Conservation (phyloP, 2,329 filamentous ascomycete species). For the Paraconiothyrium sp. region DNA sequence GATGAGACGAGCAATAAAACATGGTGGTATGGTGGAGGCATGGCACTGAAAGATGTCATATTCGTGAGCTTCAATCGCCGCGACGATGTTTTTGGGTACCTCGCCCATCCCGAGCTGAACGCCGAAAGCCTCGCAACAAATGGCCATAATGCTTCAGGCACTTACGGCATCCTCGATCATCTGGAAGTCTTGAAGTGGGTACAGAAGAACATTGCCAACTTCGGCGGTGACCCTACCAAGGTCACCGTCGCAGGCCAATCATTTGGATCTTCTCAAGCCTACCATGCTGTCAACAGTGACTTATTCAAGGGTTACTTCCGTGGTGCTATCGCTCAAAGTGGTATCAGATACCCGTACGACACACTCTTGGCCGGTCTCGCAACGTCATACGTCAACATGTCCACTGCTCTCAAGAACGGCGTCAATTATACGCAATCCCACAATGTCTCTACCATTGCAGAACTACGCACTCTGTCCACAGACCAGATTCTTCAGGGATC, state of each 20-base stretch:
- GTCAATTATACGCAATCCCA: background rate
- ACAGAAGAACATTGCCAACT: conserved; percentile 9
- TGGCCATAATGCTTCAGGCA: conserved; percentile 35
- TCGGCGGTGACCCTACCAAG: conserved; percentile 5
- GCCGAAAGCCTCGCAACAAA: background rate
- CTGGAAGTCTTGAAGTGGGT: conserved; percentile 9
- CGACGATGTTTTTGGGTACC: too few species aligned
- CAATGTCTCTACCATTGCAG: background rate
- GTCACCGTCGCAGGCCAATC: conserved; percentile 8
- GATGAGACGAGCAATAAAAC: too few species aligned
- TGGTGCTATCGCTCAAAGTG: conserved; percentile 49
- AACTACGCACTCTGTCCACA: conserved; percentile 1
- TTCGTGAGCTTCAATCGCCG: too few species aligned
- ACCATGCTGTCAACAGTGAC: conserved; percentile 46
- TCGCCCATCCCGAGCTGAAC: conserved; percentile 21
- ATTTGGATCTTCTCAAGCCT: background rate
- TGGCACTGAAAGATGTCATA: too few species aligned
- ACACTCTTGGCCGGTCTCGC: conserved; percentile 2
- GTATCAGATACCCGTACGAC: conserved; percentile 11
- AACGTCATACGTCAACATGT: background rate
- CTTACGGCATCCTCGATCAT: conserved; percentile 7
- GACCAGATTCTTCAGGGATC: background rate
- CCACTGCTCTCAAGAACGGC: conserved; percentile 6
- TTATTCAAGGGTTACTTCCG: conserved; percentile 53
- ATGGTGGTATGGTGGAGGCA: too few species aligned